These are phyloP conservation scores for Russula sp. DNA, from an alignment of 768 basidiomycete species.

Conservation along the genomic window DNA sequence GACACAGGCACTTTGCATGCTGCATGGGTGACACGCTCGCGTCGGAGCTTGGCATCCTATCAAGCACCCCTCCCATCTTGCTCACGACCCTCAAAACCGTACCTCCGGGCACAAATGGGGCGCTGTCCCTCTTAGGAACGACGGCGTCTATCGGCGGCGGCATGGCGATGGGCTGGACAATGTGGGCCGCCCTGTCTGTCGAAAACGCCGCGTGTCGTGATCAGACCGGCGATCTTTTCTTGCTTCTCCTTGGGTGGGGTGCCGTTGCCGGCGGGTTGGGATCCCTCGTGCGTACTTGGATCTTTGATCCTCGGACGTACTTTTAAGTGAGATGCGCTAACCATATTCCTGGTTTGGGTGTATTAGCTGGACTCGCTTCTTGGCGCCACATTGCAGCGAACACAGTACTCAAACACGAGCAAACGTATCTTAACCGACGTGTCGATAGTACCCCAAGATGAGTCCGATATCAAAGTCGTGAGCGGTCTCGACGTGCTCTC, in stretches of 20 bases:
- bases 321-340: not conserved
- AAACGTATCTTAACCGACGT: conserved; percentile 62
- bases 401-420: conserved; percentile 58
- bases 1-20: conserved; percentile 75
- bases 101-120: conserved; percentile 91
- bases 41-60: conserved; percentile 88
- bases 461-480: conserved; percentile 47
- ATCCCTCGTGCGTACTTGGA: conserved; percentile 52
- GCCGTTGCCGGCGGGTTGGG: conserved; percentile 66
- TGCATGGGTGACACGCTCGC: conserved; percentile 90
- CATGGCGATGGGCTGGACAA: conserved; percentile 55
- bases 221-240: conserved; percentile 35
- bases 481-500: conserved; percentile 63
- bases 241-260: conserved; percentile 53
- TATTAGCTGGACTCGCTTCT: conserved; percentile 75
- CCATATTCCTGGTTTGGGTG: not conserved
- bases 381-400: conserved; percentile 82
- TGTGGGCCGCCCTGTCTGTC: conserved; percentile 48
- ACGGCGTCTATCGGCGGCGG: conserved; percentile 71
- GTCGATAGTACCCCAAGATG: conserved; percentile 27
- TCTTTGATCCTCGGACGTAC: not conserved
- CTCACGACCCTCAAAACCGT: conserved; percentile 72
- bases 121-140: conserved; percentile 70
- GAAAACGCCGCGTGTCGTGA: conserved; percentile 56
- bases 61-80: conserved; percentile 58